Evolutionary conservation across 495 filamentous ascomycete genomes (phyloP).

Genomic region (Aspergillus steynii): DNA sequence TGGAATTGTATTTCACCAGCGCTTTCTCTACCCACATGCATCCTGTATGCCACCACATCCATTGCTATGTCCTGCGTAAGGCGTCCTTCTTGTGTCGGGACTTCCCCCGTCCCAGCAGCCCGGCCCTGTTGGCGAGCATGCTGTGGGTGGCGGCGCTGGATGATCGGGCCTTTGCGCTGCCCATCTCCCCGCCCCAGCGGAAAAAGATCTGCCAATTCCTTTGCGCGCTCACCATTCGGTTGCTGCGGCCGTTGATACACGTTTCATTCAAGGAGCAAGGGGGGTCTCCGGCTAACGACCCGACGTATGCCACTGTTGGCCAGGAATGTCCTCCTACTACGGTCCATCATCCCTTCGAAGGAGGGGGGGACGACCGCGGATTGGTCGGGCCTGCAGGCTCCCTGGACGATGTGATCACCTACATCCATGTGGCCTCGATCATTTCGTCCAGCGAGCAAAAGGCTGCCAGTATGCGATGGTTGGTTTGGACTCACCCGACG

Average conservation of each 20-base stretch:
- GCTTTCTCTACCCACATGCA: conserved; percentile 84
- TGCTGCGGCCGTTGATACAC: conserved; percentile 86
- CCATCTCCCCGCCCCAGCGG: conserved; percentile 79
- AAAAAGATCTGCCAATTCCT: conserved; percentile 89
- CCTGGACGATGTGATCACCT: conserved; percentile 82
- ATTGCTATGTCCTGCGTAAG: conserved; percentile 89
- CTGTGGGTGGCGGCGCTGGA: conserved; percentile 94
- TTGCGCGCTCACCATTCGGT: conserved; percentile 80
- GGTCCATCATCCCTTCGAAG: conserved; percentile 53
- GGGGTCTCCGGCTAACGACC: conserved; percentile 24
- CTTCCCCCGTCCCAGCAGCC: conserved; percentile 78
- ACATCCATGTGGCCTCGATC: conserved; percentile 87
- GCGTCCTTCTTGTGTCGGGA: conserved; percentile 80
- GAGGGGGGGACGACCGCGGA: conserved; percentile 73
- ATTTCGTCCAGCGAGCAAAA: conserved; percentile 95
- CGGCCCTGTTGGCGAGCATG: conserved; percentile 88
- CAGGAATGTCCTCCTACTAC: conserved; percentile 33
- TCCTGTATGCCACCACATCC: conserved; percentile 86
- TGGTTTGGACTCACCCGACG: conserved; percentile 3
- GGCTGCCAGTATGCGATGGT: conserved; percentile 87
- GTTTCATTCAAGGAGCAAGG: conserved; percentile 46
- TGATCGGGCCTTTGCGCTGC: conserved; percentile 83
- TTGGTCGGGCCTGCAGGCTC: conserved; percentile 74
- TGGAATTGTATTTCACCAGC: conserved; percentile 85
- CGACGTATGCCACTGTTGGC: conserved; percentile 22